phyloP scores from a whole-genome alignment of 202 grass and related monocot genomes.

The Elaeis oleifera region DNA sequence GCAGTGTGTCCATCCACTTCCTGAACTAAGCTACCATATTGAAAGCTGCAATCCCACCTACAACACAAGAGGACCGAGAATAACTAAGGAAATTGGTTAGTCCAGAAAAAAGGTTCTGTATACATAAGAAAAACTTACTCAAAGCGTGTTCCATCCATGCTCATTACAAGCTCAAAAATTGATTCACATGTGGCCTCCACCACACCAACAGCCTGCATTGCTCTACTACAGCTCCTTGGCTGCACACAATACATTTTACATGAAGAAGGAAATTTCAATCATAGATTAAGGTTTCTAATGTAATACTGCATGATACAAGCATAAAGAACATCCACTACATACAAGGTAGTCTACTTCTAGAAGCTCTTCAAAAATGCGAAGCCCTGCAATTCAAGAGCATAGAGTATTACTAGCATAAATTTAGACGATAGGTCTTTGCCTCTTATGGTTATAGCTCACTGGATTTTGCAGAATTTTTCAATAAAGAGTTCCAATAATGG shows the following conservation, averaged over 20 bases:
- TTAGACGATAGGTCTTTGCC: no score
- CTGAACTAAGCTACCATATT: slow-evolving; percentile 87
- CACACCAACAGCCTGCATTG: slow-evolving; percentile 97
- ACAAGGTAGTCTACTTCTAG: slow-evolving; percentile 96
- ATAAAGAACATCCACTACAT: slow-evolving; percentile 34
- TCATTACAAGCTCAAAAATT: slow-evolving; percentile 96
- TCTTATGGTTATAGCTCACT: no score
- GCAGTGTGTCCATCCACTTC: slow-evolving; percentile 94
- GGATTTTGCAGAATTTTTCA: no score
- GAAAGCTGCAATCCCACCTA: slow-evolving; percentile 99
- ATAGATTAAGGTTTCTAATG: no score
- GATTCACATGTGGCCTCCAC: slow-evolving; percentile 89
- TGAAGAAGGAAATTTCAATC: no score
- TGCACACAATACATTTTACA: slow-evolving; percentile 26
- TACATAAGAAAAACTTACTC: slow-evolving; percentile 41
- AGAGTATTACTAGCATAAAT: neutral
- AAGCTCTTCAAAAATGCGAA: slow-evolving; percentile 97
- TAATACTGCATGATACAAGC: no score
- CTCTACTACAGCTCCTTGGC: slow-evolving; percentile 88
- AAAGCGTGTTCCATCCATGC: slow-evolving; percentile 87
- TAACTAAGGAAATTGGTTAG: neutral
- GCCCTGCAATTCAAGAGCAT: slow-evolving; percentile 34
- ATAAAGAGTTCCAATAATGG: no score
- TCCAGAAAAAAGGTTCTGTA: slow-evolving; percentile 1
- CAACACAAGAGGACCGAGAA: slow-evolving; percentile 7